Conservation (phyloP, 805 yeast species). For the Zygotorulaspora florentina region DNA sequence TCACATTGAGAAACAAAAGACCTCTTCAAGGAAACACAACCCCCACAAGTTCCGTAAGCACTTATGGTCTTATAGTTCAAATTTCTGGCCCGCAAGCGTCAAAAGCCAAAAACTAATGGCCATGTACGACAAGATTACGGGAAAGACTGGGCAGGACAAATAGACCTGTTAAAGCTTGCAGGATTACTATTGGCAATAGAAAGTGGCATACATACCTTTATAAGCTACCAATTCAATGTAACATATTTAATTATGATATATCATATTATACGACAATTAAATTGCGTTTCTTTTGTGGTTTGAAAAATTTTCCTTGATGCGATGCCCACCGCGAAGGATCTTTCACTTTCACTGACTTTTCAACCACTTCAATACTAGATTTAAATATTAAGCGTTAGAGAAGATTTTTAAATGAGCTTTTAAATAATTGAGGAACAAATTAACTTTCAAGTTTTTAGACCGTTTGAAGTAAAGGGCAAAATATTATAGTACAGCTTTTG, state of each 20-base stretch:
- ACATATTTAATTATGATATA: background rate
- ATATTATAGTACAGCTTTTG: conserved; percentile 14
- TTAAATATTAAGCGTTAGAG: background rate
- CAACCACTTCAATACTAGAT: background rate
- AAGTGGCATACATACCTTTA: too few species aligned
- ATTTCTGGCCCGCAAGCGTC: conserved; percentile 86
- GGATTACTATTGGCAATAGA: background rate
- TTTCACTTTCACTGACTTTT: background rate
- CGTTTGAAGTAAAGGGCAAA: conserved; percentile 19
- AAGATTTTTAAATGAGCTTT: too few species aligned
- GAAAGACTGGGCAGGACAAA: background rate
- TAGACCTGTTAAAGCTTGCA: background rate
- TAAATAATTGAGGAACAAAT: conserved; percentile 12
- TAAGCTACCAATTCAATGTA: background rate
- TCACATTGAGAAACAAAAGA: conserved; percentile 48
- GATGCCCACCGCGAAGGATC: conserved; percentile 4
- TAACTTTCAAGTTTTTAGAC: conserved; percentile 16
- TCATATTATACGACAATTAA: background rate
- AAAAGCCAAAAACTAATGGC: conserved; percentile 64
- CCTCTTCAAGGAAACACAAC: conserved; percentile 27
- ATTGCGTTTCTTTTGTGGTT: conserved; percentile 5
- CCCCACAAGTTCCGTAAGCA: conserved; percentile 51
- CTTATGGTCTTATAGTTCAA: conserved; percentile 78
- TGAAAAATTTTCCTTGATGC: conserved; percentile 9
- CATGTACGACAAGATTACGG: conserved; percentile 62